Evolutionary conservation across 75 land plant species (phyloP), one percentile per base, ranked within the genome.

Genomic region (Pinus taeda): DNA sequence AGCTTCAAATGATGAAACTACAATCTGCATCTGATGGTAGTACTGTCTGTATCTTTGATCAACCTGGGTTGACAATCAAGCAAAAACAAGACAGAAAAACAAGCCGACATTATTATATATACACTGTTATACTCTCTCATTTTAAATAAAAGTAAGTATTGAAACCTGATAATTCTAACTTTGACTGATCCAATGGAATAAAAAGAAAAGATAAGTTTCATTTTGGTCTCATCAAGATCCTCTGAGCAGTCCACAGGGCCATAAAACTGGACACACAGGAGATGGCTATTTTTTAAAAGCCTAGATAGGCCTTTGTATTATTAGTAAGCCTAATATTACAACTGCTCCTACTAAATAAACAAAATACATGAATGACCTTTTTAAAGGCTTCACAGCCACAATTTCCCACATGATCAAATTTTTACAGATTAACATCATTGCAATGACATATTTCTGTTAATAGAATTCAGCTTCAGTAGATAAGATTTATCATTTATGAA

Each of bases 11-110:
- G 93, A 76, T 12, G 85, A 78, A 17, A 88, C 84, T 12, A 93
- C 85, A 71, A 90, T 79, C 69, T 92, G 91, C 88, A 96, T 90
- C 57, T 93, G 97, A 49, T 93, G 90, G 71, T 86, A 81, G 77
- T 93, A 96, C 58, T 87, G 91, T 80, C 85, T 81, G 84, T 90
- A 91, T 67, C 93, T 89, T 73, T 81, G 82, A 67, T 83, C 82
- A 30, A 85, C 72, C 72, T 69, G 72, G 36, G 17, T 69, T 69
- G 49, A 15, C 15, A 69, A 45, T 8, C 33, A 42, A 69, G 22
- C 13, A n/a, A 69, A 42, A 69, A 69, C 26, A 65, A 15, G 66
- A 65, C 39, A 22, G 37, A 29, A 8, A 69, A 69, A 37, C 21
- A 22, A 42, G n/a, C n/a, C 42, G 1, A 39, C 7, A 42, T 37